A percentile compares a stretch with the other conserved stretches of the same genome.
These are phyloP conservation scores for Penicillium hordei DNA, from an alignment of 2,329 filamentous ascomycete species.

Conservation along the genomic window DNA sequence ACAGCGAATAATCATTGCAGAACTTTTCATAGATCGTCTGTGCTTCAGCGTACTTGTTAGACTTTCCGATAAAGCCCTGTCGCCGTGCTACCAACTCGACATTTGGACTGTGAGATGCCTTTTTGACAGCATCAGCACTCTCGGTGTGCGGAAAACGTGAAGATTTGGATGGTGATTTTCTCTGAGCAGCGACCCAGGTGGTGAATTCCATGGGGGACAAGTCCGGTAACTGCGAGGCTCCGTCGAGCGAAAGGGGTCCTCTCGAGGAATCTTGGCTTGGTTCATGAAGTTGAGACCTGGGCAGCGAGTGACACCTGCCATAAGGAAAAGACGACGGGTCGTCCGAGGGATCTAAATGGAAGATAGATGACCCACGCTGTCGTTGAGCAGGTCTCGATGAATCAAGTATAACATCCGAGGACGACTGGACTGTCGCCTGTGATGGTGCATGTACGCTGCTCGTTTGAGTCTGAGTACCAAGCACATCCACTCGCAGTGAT, in stretches of 20 bases:
- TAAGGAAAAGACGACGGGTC: conserved; percentile 21
- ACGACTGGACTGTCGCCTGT: conserved; percentile 19
- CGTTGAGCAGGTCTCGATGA: conserved; percentile 24
- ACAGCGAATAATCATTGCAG: conserved; percentile 40
- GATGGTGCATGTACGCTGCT: conserved; percentile 18
- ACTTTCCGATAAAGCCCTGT: conserved; percentile 23
- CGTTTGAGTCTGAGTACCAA: conserved; percentile 28
- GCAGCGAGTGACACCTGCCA: conserved; percentile 19
- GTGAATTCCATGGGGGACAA: conserved; percentile 4
- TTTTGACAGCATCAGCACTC: background rate
- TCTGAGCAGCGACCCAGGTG: conserved; percentile 17
- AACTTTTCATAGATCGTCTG: conserved; percentile 39
- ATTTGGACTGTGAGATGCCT: conserved; percentile 1
- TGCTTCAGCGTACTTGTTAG: conserved; percentile 23
- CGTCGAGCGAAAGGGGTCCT: background rate
- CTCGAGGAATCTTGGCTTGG: conserved; percentile 5
- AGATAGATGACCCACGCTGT: conserved; percentile 14
- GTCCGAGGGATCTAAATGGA: conserved; percentile 9
- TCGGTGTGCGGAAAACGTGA: background rate
- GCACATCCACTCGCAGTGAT: conserved; percentile 15
- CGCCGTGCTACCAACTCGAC: conserved; percentile 22
- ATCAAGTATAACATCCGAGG: conserved; percentile 23
- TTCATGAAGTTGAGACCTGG: conserved; percentile 7
- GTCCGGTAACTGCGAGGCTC: background rate
- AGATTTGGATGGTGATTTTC: conserved; percentile 18